Base-by-base conservation (phyloP, 139 green algal species). In the Volvox africanus region DNA sequence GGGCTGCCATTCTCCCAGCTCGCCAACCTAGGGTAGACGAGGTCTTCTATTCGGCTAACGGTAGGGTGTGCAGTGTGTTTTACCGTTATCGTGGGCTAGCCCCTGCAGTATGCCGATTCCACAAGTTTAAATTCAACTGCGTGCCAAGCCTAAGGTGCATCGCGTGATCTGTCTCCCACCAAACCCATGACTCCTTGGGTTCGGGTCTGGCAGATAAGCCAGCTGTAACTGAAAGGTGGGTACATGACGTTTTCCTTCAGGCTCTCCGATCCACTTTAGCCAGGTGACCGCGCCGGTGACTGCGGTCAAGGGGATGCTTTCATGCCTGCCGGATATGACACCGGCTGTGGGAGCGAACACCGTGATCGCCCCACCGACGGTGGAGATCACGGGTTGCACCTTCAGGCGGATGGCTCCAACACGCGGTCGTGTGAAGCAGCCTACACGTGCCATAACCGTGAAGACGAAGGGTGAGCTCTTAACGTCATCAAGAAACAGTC, bases 11-110 rank as follows among this genome's bases (percentile, higher is more conserved):
- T 28, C 37, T 68, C 19, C 69, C 71, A 28, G 33, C 69, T 22
- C 85, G 85, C 5, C 22, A 11, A 11, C 85, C 85, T 17, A 55
- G 37, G 37, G 9, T 13, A 17, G 30, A 82, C 17, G 85, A 89
- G 69, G 44, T 89, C 28, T 35, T 89, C 2, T 89, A 89, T 68
- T 89, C 85, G 1, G 85, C 69, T 14, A 89, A 89, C 28, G 85
- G 85, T 89, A 61, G 3, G 85, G 75, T 24, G 22, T 79, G n/a
- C 26, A 79, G 32, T 36, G 3, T 32, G 71, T 20, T 18, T 18
- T 14, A n/a, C 18, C n/a, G 33, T 37, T 33, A 79, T 20, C n/a
- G 28, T 36, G 36, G 1, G 28, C 44, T 55, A 55, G 37, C 37
- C 6, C 26, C 71, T 36, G 71, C 33, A 13, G 14, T 79, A 9